phyloP scores from a whole-genome alignment of 2,329 filamentous ascomycete species.

The Aureobasidium sp. region DNA sequence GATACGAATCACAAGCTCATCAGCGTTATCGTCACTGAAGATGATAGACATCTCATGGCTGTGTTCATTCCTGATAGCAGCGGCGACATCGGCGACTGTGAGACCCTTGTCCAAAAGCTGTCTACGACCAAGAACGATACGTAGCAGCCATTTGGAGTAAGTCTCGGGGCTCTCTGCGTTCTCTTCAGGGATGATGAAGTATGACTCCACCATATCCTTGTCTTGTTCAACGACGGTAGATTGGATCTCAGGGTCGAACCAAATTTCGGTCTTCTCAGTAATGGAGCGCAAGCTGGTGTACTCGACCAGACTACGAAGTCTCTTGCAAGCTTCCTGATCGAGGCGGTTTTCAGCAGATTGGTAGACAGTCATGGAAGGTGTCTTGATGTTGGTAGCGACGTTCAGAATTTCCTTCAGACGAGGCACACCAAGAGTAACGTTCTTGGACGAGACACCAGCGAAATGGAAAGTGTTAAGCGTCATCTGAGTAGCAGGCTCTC shows the following conservation, averaged over 20 bases:
- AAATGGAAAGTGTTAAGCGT: constrained; percentile 99
- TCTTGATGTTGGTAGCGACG: constrained; percentile 96
- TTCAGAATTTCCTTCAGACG: constrained; percentile 99
- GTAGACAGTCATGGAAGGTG: constrained; percentile 92
- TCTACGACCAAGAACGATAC: constrained; percentile 85
- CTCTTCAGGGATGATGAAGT: constrained; percentile 89
- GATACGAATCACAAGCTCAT: constrained; percentile 88
- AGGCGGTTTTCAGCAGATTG: constrained; percentile 55
- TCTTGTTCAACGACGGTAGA: constrained; percentile 82
- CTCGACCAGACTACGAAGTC: constrained; percentile 80
- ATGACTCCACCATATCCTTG: constrained; percentile 89
- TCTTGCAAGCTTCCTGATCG: constrained; percentile 74
- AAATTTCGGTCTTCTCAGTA: constrained; percentile 87
- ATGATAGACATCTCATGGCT: constrained; percentile 80
- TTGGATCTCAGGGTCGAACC: constrained; percentile 89
- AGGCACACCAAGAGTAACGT: constrained; percentile 96
- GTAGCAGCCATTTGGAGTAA: constrained; percentile 92
- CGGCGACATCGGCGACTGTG: constrained; percentile 82
- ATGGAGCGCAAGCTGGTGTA: constrained; percentile 91
- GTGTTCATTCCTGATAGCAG: constrained; percentile 84
- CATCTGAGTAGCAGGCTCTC: constrained; percentile 98
- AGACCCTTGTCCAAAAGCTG: constrained; percentile 94
- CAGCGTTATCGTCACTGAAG: constrained; percentile 96
- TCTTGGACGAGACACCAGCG: constrained; percentile 98
- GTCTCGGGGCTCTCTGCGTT: constrained; percentile 53